Evolutionary conservation across 2,329 filamentous ascomycete genomes (phyloP).

Genomic region (Cladosporium oxysporum): DNA sequence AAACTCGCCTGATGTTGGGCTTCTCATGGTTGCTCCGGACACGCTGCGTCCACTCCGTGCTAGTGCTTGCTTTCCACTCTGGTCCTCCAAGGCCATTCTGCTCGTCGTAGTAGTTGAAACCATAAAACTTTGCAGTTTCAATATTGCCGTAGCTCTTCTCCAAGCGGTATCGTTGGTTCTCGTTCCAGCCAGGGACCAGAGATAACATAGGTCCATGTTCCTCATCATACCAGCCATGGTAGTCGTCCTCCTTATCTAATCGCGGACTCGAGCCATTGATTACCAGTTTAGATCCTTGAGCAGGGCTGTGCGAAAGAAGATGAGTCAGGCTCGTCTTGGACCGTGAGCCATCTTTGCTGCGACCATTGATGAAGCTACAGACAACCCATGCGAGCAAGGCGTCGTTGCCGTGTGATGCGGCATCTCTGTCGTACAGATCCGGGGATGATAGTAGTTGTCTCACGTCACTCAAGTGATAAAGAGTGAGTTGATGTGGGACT

Average conservation of each 20-base stretch:
- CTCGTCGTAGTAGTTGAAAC: conserved; percentile 6
- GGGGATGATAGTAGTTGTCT: background rate
- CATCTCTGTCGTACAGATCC: background rate
- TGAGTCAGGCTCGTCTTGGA: background rate
- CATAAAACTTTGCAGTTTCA: background rate
- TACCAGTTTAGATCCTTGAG: background rate
- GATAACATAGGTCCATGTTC: background rate
- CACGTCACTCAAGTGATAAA: background rate
- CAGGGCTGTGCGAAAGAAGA: background rate
- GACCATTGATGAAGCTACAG: background rate
- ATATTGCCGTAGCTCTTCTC: background rate
- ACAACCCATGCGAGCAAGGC: background rate
- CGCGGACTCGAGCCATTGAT: conserved; percentile 1
- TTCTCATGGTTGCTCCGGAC: conserved; percentile 1
- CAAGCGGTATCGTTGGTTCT: background rate
- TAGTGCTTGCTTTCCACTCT: conserved; percentile 3
- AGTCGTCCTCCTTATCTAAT: background rate
- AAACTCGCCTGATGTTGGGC: conserved; percentile 7
- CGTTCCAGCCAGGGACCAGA: background rate
- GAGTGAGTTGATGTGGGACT: background rate
- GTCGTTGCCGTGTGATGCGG: background rate
- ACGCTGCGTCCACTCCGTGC: conserved; percentile 2
- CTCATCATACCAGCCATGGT: conserved; percentile 5
- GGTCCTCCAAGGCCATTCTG: background rate
- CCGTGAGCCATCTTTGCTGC: background rate